phyloP scores from a whole-genome alignment of 2,329 filamentous ascomycete genomes.

The Colletotrichum ledebouriae region DNA sequence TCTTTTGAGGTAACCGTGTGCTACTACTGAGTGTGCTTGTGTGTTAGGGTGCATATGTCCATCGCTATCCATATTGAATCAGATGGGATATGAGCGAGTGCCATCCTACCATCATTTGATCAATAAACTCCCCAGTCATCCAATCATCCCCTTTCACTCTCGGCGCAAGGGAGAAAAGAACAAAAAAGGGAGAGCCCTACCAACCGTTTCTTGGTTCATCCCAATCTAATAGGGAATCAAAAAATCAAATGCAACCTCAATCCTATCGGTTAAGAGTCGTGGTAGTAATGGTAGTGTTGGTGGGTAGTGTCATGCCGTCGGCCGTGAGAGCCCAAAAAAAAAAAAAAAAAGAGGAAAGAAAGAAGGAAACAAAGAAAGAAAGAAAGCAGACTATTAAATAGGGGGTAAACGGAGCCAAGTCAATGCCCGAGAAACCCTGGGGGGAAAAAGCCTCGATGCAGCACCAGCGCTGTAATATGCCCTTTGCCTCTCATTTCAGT shows the following conservation, averaged over 20 bases:
- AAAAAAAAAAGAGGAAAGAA: conserved; percentile 7
- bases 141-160: no score
- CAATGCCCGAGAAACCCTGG: not conserved
- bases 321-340: conserved; percentile 7
- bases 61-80: no score
- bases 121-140: no score
- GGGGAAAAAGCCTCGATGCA: not conserved
- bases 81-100: no score
- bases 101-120: no score
- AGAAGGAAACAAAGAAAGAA: conserved; percentile 11
- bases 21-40: no score
- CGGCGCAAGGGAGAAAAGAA: no score
- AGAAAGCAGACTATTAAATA: not conserved
- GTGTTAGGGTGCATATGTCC: no score
- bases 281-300: no score
- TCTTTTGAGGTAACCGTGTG: no score
- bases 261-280: not conserved
- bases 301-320: conserved; percentile 5
- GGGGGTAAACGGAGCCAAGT: not conserved
- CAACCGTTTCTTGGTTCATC: not conserved
- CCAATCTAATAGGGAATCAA: not conserved
- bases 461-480: conserved; percentile 13
- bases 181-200: no score
- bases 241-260: conserved; percentile 17
- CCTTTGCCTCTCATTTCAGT: not conserved